Base-by-base conservation (phyloP, 441 rosid genomes). In the Capsella rubella region DNA sequence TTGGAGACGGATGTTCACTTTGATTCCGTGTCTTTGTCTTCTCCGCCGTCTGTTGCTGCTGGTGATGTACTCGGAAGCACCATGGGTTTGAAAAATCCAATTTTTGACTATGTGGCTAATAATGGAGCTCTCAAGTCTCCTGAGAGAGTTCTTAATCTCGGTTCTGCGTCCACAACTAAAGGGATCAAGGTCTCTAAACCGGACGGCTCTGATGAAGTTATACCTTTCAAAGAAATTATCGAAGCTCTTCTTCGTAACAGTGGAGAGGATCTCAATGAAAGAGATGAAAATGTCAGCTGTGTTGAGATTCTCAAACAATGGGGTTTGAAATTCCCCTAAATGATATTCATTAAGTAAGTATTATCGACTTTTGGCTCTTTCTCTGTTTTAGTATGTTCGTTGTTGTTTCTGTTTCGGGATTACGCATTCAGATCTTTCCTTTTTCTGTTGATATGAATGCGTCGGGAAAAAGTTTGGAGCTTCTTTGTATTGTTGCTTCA, bases 181-280 rank as follows among this genome's bases (percentile, higher is more conserved):
- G 21, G 50, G 5, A 71, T 32, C 34, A 51, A 18, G 21, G 2
- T 32, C n/a, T 16, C 63, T 21, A 29, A 64, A 46, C 16, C 15
- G 3, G 66, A 27, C 2, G 13, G 8, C 37, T 8, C 12, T 53
- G 54, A 6, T 53, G 72, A 4, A 29, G 46, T 2, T 15, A 5
- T 69, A 1, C 79, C 79, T 0, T 75, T 75, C 51, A 69, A 50
- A 40, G 70, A 61, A 9, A 40, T 75, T 3, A 35, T 54, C 8
- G 37, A 75, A 75, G 65, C 70, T 1, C 64, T 75, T 61, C 65
- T 75, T 54, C 70, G 70, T 45, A 75, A 69, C 59, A 54, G 25
- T 55, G 70, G 70, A 25, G 35, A 62, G 49, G 49, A 65, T 27
- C 52, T 13, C 2, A 1, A 16, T 0, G 40, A 42, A 45, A 68